Evolutionary conservation across 2,329 filamentous ascomycete genomes (phyloP), one percentile per base, ranked within the genome.

Genomic region (Emericellopsis atlantica): DNA sequence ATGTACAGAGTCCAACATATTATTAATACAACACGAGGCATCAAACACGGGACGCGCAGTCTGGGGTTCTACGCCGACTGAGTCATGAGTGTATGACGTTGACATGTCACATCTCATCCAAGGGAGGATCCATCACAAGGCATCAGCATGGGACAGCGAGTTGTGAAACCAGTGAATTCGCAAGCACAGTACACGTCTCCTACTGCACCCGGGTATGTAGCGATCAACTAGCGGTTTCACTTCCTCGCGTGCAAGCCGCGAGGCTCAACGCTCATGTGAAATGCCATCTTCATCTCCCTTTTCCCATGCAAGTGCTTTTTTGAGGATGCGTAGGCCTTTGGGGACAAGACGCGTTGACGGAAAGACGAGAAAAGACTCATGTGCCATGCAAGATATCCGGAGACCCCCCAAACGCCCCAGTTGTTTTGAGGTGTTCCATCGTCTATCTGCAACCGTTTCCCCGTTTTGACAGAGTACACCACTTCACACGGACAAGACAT

Each of bases 331-430:
- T 54, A 51, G 56, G 61, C 59, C 57, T 65, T 60, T 64, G 54
- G 58, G 58, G 62, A 64, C 59, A 66, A 65, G 63, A 58, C 57
- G 54, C 56, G 56, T 29, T 53, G 56, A 59, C 53, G 57, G 58
- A 65, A 65, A 67, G 66, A 43, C 39, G 38, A 43, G 37, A 40
- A 44, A 42, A 44, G 36, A 29, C 31, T 46, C 60, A 64, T 62
- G 57, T 66, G 66, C 71, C 69, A 78, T 82, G 80, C 78, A 76
- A 83, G 80, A 84, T 84, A 85, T 85, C 81, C 81, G 81, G 81
- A 65, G 60, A 79, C 70, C 72, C 6, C 26, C 76, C 72, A 74
- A 79, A 84, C 81, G 79, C 80, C 79, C 76, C 67, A 29, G 26
- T 29, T 69, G 66, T 64, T 70, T 62, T 69, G 67, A 29, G 69